phyloP scores from a whole-genome alignment of 805 yeast species.

The Hanseniaspora mollemarum region DNA sequence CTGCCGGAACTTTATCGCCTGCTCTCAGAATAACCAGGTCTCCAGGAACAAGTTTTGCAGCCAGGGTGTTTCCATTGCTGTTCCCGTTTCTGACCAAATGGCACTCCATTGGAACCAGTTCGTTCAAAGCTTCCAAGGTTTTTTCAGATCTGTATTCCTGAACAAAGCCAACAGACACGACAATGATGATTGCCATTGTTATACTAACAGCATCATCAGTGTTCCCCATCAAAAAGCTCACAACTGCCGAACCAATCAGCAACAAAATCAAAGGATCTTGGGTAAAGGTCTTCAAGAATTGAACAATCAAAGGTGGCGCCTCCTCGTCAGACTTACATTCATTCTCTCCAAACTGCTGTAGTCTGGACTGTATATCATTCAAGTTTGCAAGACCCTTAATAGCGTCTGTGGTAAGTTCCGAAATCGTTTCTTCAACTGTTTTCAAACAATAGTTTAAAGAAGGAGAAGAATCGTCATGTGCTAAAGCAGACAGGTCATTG shows the following conservation, averaged over 20 bases:
- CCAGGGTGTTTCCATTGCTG: slow-evolving; percentile 61
- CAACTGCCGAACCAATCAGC: slow-evolving; percentile 77
- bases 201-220: slow-evolving; percentile 91
- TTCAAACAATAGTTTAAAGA: slow-evolving; percentile 54
- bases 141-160: slow-evolving; percentile 95
- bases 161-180: slow-evolving; percentile 91
- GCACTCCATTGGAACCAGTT: slow-evolving; percentile 93
- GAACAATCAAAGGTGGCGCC: slow-evolving; percentile 38
- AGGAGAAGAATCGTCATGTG: slow-evolving; percentile 35
- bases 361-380: slow-evolving; percentile 62
- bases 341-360: slow-evolving; percentile 68
- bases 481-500: slow-evolving; percentile 15
- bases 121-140: slow-evolving; percentile 82
- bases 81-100: slow-evolving; percentile 75
- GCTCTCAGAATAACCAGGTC: slow-evolving; percentile 80
- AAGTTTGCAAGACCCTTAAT: slow-evolving; percentile 50
- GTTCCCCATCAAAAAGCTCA: slow-evolving; percentile 89
- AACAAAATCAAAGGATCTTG: slow-evolving; percentile 85
- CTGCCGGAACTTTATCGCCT: slow-evolving; percentile 97
- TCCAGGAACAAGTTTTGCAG: slow-evolving; percentile 86
- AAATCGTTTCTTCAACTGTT: slow-evolving; percentile 53
- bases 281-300: slow-evolving; percentile 69
- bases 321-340: slow-evolving; percentile 73
- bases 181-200: slow-evolving; percentile 81
- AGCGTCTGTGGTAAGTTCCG: slow-evolving; percentile 50